phyloP scores from a whole-genome alignment of 495 filamentous ascomycete genomes.

The Xylaria curta region DNA sequence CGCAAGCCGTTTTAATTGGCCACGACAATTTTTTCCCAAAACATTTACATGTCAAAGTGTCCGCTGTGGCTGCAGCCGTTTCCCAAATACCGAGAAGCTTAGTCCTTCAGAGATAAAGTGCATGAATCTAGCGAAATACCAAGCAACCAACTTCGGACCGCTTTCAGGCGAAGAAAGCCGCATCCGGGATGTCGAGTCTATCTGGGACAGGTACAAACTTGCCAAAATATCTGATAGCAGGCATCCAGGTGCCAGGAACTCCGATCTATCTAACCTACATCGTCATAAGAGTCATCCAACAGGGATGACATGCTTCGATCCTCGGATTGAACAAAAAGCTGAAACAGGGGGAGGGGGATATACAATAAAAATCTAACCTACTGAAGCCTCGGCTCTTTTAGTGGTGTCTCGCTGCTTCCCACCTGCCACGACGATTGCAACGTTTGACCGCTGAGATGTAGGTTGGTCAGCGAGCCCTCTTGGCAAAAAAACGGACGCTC shows the following conservation, averaged over 20 bases:
- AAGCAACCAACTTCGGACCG: neutral
- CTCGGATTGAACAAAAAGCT: conserved; percentile 14
- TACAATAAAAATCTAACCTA: neutral
- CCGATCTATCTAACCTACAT: neutral
- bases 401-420: neutral
- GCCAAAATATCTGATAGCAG: neutral
- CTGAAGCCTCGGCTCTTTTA: conserved; percentile 9
- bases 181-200: neutral
- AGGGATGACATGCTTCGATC: conserved; percentile 4
- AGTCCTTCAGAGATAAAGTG: conserved; percentile 1
- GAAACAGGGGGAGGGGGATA: conserved; percentile 14
- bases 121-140: conserved; percentile 1
- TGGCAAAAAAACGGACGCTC: neutral
- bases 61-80: conserved; percentile 23
- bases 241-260: neutral
- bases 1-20: conserved; percentile 6
- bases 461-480: conserved; percentile 5
- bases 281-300: neutral
- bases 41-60: conserved; percentile 15
- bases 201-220: neutral
- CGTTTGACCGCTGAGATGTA: neutral
- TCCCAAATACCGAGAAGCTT: conserved; percentile 18
- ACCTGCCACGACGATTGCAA: neutral
- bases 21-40: conserved; percentile 3
- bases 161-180: neutral